Percentiles rank a stretch among this genome's conserved stretches.
phyloP scores from a whole-genome alignment of 768 basidiomycete species.

The Suillus decipiens region DNA sequence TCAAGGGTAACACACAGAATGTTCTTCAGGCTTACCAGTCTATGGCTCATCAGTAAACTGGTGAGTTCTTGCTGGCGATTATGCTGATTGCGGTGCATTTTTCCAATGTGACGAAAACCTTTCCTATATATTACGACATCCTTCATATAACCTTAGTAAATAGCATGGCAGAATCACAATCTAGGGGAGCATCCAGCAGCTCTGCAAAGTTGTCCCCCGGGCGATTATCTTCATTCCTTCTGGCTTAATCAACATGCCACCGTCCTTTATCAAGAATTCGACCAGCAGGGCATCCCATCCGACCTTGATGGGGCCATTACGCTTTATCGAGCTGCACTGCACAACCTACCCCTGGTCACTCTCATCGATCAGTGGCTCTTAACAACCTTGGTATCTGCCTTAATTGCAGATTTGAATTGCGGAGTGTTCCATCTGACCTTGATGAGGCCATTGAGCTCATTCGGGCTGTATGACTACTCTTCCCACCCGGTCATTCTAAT shows the following conservation, averaged over 20 bases:
- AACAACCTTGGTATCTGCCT: background rate
- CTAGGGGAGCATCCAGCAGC: background rate
- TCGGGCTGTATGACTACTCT: background rate
- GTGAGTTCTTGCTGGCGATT: too few relatives aligned
- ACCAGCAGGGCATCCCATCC: conserved; percentile 1
- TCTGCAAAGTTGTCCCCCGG: background rate
- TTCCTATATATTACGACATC: too few relatives aligned
- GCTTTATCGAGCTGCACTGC: conserved; percentile 19
- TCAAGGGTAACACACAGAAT: too few relatives aligned
- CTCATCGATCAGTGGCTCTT: background rate
- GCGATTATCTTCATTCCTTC: conserved; percentile 2
- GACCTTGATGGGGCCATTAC: conserved; percentile 21
- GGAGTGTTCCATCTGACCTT: background rate
- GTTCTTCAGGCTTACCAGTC: too few relatives aligned
- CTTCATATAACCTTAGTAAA: too few relatives aligned
- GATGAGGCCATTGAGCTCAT: background rate
- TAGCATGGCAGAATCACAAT: background rate
- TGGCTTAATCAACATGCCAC: conserved; percentile 6
- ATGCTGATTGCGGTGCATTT: too few relatives aligned
- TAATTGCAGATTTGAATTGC: background rate
- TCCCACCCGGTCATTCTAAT: background rate
- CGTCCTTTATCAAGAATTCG: background rate
- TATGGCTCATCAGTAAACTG: too few relatives aligned
- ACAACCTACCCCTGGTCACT: conserved; percentile 19
- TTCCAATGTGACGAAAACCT: too few relatives aligned